A percentile compares a stretch with the other conserved stretches of the same genome.
Evolutionary conservation across 495 filamentous ascomycete species (phyloP).

Genomic region (Cercophora scortea): DNA sequence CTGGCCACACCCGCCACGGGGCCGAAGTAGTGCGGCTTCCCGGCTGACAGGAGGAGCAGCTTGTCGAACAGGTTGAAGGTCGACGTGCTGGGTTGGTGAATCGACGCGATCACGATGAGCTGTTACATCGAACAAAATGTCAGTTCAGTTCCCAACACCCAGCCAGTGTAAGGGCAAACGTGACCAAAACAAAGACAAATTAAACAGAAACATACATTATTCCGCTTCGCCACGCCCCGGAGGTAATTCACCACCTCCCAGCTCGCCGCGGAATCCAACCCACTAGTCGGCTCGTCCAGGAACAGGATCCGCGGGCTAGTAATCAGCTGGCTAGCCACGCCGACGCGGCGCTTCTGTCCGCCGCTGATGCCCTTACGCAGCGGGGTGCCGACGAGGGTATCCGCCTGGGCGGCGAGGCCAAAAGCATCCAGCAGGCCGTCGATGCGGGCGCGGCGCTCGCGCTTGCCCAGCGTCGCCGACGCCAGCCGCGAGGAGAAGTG

Average conservation of each 20-base stretch:
- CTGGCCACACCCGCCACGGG: conserved; percentile 38
- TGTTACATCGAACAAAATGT: conserved; percentile 41
- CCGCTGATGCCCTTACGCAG: conserved; percentile 73
- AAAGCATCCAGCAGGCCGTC: conserved; percentile 80
- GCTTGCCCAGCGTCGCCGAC: conserved; percentile 33
- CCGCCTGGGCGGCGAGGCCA: conserved; percentile 61
- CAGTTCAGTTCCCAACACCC: conserved; percentile 22
- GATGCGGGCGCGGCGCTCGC: conserved; percentile 70
- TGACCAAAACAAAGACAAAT: conserved; percentile 31
- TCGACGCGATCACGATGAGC: conserved; percentile 64
- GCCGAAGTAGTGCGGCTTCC: conserved; percentile 64
- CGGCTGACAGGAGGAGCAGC: conserved; percentile 61
- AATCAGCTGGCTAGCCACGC: conserved; percentile 71
- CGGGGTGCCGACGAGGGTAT: conserved; percentile 67
- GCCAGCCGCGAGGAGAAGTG: conserved; percentile 69
- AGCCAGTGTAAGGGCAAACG: too few relatives aligned
- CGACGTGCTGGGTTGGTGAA: conserved; percentile 72
- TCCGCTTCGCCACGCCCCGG: conserved; percentile 54
- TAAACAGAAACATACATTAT: conserved; percentile 56
- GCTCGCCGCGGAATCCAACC: conserved; percentile 71
- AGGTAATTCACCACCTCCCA: conserved; percentile 77
- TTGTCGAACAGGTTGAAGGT: conserved; percentile 77
- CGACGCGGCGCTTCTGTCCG: conserved; percentile 72
- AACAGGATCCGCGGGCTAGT: conserved; percentile 73
- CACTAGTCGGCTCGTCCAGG: conserved; percentile 75